Percentiles rank a stretch among this genome's conserved stretches.
These are phyloP conservation scores for Candida boleticola DNA, from an alignment of 805 yeast genomes.

Conservation along the genomic window DNA sequence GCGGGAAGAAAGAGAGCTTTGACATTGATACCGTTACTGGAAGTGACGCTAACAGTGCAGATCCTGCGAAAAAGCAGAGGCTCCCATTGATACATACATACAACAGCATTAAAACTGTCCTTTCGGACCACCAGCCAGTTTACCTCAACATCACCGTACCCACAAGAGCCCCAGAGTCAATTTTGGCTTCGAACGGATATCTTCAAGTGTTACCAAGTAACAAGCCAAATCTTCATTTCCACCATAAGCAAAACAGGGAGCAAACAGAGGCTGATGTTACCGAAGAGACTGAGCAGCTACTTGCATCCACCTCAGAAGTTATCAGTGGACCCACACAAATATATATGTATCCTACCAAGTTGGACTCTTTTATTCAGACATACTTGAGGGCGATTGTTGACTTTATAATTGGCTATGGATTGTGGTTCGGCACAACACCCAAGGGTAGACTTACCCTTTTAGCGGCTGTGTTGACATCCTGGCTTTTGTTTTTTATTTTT, in stretches of 20 bases:
- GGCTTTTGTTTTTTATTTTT: not conserved
- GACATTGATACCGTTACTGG: not conserved
- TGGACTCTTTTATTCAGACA: conserved; percentile 26
- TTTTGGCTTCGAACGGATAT: conserved; percentile 27
- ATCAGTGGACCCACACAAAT: conserved; percentile 41
- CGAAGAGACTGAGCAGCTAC: conserved; percentile 12
- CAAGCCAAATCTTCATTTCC: conserved; percentile 2
- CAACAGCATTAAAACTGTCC: conserved; percentile 44
- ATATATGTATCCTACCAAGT: conserved; percentile 32
- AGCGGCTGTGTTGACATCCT: conserved; percentile 12
- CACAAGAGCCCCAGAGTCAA: conserved; percentile 31
- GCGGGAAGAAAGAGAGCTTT: not conserved
- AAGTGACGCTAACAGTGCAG: not conserved
- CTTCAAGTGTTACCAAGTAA: conserved; percentile 24
- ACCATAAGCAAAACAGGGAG: conserved; percentile 1
- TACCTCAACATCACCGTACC: conserved; percentile 51
- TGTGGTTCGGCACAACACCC: conserved; percentile 34
- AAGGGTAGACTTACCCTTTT: conserved; percentile 29
- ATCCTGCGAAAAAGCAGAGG: not conserved
- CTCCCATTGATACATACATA: conserved; percentile 41
- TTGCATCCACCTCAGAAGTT: conserved; percentile 17
- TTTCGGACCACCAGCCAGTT: conserved; percentile 86
- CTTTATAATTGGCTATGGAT: conserved; percentile 27
- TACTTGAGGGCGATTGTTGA: conserved; percentile 28
- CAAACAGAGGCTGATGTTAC: not conserved